Percentiles rank a stretch among this genome's conserved stretches.
Conservation (phyloP, 2,329 filamentous ascomycete species). For the Fusarium drepaniforme region DNA sequence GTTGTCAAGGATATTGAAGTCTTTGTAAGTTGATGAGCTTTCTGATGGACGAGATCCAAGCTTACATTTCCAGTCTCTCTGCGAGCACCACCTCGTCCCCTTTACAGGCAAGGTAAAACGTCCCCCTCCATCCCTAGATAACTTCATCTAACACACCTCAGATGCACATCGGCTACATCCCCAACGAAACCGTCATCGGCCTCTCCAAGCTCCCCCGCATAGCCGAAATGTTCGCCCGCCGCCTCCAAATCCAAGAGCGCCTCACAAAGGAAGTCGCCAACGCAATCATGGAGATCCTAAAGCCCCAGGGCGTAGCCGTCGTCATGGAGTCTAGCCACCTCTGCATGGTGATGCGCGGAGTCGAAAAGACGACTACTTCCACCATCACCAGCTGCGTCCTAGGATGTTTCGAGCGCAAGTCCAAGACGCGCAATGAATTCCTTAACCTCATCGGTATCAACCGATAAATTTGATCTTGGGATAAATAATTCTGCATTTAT, state of each 20-base stretch:
- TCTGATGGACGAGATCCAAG: not conserved
- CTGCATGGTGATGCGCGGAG: conserved; percentile 99
- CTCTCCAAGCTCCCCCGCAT: conserved; percentile 96
- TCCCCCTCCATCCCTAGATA: not conserved
- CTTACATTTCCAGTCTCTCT: conserved; percentile 72
- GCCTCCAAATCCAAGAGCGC: conserved; percentile 95
- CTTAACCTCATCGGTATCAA: conserved; percentile 81
- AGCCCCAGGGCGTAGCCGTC: conserved; percentile 94
- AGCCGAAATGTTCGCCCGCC: conserved; percentile 94
- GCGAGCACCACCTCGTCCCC: conserved; percentile 97
- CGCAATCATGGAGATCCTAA: conserved; percentile 91
- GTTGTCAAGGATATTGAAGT: conserved; percentile 98
- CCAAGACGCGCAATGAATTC: conserved; percentile 97
- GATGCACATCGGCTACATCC: conserved; percentile 99
- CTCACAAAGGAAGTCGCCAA: conserved; percentile 96
- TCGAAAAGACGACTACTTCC: conserved; percentile 87
- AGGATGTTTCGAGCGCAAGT: conserved; percentile 92
- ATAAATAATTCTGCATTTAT: conserved; percentile 25
- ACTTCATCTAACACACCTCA: conserved; percentile 48
- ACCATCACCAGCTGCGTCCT: conserved; percentile 98
- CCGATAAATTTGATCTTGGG: conserved; percentile 15
- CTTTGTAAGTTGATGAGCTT: conserved; percentile 50
- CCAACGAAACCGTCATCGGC: conserved; percentile 89
- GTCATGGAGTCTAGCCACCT: conserved; percentile 98
- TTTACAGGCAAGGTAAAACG: conserved; percentile 87